A percentile compares a stretch with the other conserved stretches of the same genome.
Conservation (phyloP, 2,329 filamentous ascomycete species). For the Drechslera avenae region DNA sequence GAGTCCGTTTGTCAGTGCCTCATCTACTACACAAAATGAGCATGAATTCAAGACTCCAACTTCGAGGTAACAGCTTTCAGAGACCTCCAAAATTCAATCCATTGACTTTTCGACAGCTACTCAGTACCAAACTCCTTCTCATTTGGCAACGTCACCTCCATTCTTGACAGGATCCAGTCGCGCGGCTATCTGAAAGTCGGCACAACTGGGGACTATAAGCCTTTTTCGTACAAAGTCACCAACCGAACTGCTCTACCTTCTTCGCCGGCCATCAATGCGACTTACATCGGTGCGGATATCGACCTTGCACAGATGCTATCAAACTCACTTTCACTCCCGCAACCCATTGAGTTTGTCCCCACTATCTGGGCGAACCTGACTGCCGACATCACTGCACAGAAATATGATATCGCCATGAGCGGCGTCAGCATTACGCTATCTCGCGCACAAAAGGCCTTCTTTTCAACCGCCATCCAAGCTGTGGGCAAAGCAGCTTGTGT, state of each 20-base stretch:
- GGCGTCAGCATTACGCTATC: constrained; percentile 20
- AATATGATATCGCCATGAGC: constrained; percentile 21
- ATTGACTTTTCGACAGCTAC: too few relatives aligned
- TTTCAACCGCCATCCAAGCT: constrained; percentile 13
- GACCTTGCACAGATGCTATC: constrained; percentile 15
- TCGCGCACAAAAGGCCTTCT: constrained; percentile 12
- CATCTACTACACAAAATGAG: too few relatives aligned
- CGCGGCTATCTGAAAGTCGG: constrained; percentile 23
- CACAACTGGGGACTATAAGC: constrained; percentile 23
- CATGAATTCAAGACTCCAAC: too few relatives aligned
- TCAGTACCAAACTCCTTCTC: too few relatives aligned
- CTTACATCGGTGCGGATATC: constrained; percentile 21
- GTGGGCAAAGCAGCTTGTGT: constrained; percentile 20
- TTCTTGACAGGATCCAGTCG: constrained; percentile 14
- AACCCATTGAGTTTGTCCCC: constrained; percentile 16
- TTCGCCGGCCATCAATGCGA: constrained; percentile 13
- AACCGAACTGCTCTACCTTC: constrained; percentile 16
- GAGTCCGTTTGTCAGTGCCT: too few relatives aligned
- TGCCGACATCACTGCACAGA: constrained; percentile 5
- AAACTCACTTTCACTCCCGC: constrained; percentile 12
- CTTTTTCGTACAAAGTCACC: constrained; percentile 20
- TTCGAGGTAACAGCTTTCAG: too few relatives aligned
- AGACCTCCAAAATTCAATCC: too few relatives aligned
- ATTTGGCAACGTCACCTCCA: constrained; percentile 7
- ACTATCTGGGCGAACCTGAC: constrained; percentile 18